These are phyloP conservation scores for Aspergillus texensis DNA, from an alignment of 2,329 filamentous ascomycete genomes.

Conservation along the genomic window DNA sequence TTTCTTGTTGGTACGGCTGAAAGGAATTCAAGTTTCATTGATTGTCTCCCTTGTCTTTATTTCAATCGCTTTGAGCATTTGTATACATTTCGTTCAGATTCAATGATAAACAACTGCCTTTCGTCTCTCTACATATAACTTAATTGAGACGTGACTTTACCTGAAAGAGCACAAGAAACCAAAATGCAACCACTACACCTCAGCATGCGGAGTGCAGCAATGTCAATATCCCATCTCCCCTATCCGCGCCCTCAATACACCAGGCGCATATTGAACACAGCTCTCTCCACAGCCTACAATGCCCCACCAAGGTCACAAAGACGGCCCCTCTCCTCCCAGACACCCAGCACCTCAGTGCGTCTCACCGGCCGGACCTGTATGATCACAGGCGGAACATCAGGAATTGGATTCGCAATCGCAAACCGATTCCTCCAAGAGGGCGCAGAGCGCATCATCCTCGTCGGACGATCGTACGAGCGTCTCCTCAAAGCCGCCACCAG, in stretches of 20 bases:
- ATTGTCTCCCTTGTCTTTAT: neutral
- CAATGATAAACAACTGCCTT: neutral
- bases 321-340: neutral
- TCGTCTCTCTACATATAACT: neutral
- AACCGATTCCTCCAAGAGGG: conserved; percentile 65
- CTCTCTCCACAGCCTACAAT: neutral
- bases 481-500: conserved; percentile 44
- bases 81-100: neutral
- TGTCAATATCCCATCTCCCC: neutral
- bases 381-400: conserved; percentile 70
- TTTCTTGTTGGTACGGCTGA: neutral
- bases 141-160: neutral
- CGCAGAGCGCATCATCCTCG: conserved; percentile 59
- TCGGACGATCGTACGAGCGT: conserved; percentile 59
- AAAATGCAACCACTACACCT: neutral
- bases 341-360: conserved; percentile 19
- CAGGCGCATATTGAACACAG: neutral
- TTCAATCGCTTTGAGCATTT: neutral
- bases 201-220: neutral
- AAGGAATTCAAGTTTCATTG: neutral
- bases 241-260: conserved; percentile 4
- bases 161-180: neutral
- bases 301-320: neutral
- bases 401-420: conserved; percentile 71
- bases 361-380: conserved; percentile 49